Evolutionary conservation across 2,329 filamentous ascomycete species (phyloP).

Genomic region (Venturia aucupariae): DNA sequence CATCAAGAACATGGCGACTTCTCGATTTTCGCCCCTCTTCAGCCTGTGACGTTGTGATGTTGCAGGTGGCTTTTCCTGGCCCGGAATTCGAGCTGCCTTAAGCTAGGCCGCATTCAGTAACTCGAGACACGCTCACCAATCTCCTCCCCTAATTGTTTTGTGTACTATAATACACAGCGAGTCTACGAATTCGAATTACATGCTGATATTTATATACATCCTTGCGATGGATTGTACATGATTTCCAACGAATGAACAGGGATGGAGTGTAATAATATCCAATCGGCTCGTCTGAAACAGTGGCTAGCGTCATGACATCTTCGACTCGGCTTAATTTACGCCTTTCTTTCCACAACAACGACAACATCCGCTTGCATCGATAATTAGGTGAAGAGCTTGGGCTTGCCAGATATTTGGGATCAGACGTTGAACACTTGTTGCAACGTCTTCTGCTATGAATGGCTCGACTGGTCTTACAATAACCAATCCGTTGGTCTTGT

Average conservation of each 20-base stretch:
- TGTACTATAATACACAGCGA: too few relatives aligned
- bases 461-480: constrained; percentile 30
- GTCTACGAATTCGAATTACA: too few relatives aligned
- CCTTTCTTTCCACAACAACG: background rate
- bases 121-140: background rate
- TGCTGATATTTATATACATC: too few relatives aligned
- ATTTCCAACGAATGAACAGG: background rate
- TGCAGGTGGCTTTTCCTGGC: background rate
- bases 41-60: constrained; percentile 3
- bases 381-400: background rate
- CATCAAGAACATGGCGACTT: background rate
- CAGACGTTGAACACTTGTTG: too few relatives aligned
- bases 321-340: background rate
- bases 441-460: background rate
- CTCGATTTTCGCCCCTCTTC: background rate
- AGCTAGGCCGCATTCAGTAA: background rate
- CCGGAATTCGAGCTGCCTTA: background rate
- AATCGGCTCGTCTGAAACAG: background rate
- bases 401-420: background rate
- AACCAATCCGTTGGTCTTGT: constrained; percentile 66
- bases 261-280: background rate
- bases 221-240: background rate
- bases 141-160: too few relatives aligned
- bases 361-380: background rate
- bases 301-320: constrained; percentile 1